Evolutionary conservation across 1,284 basidiomycete species (phyloP).

Genomic region (Boletus subluridellus): DNA sequence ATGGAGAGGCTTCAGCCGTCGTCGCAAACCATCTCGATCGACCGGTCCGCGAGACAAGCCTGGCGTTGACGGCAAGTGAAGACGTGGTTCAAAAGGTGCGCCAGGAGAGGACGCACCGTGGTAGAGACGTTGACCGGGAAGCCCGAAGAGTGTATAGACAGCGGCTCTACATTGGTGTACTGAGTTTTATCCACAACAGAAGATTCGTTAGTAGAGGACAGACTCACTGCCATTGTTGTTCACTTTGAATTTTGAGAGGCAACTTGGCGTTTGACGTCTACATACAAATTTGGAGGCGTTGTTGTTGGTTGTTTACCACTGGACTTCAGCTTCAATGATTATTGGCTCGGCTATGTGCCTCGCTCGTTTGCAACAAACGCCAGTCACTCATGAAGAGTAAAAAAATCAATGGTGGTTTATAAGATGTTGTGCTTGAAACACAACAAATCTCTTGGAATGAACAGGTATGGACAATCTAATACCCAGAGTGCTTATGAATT

Average conservation of each 20-base stretch:
- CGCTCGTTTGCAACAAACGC: too few relatives aligned
- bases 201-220: neutral
- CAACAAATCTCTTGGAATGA: too few relatives aligned
- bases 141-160: slow-evolving; percentile 17
- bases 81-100: neutral
- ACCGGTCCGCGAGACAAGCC: slow-evolving; percentile 22
- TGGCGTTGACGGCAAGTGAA: neutral
- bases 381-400: too few relatives aligned
- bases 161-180: slow-evolving; percentile 16
- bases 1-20: slow-evolving; percentile 40
- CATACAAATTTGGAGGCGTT: slow-evolving; percentile 21
- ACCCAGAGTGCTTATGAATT: too few relatives aligned
- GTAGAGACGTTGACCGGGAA: slow-evolving; percentile 13
- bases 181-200: neutral
- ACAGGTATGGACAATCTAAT: too few relatives aligned
- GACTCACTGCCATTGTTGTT: slow-evolving; percentile 27
- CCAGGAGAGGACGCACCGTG: slow-evolving; percentile 16
- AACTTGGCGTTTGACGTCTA: slow-evolving; percentile 3
- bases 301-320: slow-evolving; percentile 23
- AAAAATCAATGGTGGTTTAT: too few relatives aligned
- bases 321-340: too few relatives aligned
- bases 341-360: neutral
- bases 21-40: slow-evolving; percentile 49
- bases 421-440: too few relatives aligned
- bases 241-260: slow-evolving; percentile 9